phyloP scores from a whole-genome alignment of 1,284 basidiomycete species.

The Papiliotrema flavescens region DNA sequence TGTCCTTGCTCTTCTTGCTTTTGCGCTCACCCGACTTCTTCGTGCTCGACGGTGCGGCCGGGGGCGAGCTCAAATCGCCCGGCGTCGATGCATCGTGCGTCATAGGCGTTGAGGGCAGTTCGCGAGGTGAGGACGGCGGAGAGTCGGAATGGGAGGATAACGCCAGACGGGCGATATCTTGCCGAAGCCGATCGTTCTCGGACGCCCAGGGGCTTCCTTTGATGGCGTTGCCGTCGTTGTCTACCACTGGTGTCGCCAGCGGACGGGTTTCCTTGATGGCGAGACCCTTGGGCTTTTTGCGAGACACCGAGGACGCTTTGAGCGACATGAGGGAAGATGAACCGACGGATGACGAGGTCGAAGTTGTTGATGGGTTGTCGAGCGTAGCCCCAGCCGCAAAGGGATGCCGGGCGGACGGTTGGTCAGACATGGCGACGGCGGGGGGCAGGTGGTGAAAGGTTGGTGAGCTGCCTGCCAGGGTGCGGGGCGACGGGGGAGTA shows the following conservation, averaged over 20 bases:
- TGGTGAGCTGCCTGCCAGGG: too few relatives aligned
- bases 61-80: constrained; percentile 9
- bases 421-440: constrained; percentile 10
- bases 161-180: constrained; percentile 49
- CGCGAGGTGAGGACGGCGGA: constrained; percentile 15
- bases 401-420: not conserved
- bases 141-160: constrained; percentile 60
- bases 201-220: constrained; percentile 27
- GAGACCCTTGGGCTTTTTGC: constrained; percentile 46
- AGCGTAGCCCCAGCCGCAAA: constrained; percentile 9
- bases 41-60: constrained; percentile 15
- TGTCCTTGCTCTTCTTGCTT: constrained; percentile 51
- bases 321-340: constrained; percentile 18
- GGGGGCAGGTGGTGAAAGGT: too few relatives aligned
- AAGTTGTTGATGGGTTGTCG: constrained; percentile 13
- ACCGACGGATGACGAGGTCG: constrained; percentile 1
- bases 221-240: constrained; percentile 7
- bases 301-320: constrained; percentile 40
- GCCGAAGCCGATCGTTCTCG: constrained; percentile 50
- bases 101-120: constrained; percentile 8
- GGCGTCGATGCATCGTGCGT: not conserved
- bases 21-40: constrained; percentile 25
- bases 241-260: not conserved
- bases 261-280: constrained; percentile 43
- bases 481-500: too few relatives aligned